Percentiles rank a stretch among this genome's conserved stretches.
phyloP scores from a whole-genome alignment of 2,329 filamentous ascomycete species.

The Dothiorella sarmentorum region DNA sequence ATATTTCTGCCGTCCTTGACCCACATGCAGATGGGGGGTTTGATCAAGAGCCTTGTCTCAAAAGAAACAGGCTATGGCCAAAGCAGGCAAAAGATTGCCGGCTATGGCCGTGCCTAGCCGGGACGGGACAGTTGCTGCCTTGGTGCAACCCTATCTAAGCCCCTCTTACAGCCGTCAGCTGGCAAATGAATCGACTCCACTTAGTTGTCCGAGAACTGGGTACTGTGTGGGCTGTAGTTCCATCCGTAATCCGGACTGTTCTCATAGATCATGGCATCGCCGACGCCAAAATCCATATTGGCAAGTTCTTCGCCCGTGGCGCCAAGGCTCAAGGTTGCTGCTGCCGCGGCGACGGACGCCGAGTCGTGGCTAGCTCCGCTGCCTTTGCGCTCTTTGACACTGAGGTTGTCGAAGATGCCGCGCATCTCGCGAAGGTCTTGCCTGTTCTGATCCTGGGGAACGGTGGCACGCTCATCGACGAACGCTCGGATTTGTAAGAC shows the following conservation, averaged over 20 bases:
- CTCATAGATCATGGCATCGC: conserved; percentile 19
- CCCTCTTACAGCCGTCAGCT: neutral
- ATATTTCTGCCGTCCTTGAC: neutral
- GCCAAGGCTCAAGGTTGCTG: conserved; percentile 1
- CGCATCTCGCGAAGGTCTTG: conserved; percentile 73
- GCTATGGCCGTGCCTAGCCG: conserved; percentile 5
- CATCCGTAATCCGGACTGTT: conserved; percentile 15
- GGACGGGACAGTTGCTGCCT: neutral
- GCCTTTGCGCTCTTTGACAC: conserved; percentile 11
- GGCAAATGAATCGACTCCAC: neutral
- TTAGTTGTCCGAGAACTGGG: conserved; percentile 3
- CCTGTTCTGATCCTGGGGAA: conserved; percentile 47
- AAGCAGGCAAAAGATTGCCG: neutral
- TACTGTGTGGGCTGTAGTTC: conserved; percentile 7
- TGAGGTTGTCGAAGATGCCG: conserved; percentile 56
- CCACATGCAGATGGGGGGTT: conserved; percentile 1
- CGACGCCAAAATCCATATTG: conserved; percentile 8
- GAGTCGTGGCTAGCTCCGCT: conserved; percentile 1
- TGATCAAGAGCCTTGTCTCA: conserved; percentile 6
- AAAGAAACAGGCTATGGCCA: neutral
- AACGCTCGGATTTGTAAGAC: conserved; percentile 76
- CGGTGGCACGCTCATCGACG: conserved; percentile 68
- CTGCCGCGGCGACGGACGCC: neutral
- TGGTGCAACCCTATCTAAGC: neutral
- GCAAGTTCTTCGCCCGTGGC: conserved; percentile 14